These are phyloP conservation scores for Hymenoscyphus infarciens DNA, from an alignment of 2,329 filamentous ascomycete genomes.

Conservation along the genomic window DNA sequence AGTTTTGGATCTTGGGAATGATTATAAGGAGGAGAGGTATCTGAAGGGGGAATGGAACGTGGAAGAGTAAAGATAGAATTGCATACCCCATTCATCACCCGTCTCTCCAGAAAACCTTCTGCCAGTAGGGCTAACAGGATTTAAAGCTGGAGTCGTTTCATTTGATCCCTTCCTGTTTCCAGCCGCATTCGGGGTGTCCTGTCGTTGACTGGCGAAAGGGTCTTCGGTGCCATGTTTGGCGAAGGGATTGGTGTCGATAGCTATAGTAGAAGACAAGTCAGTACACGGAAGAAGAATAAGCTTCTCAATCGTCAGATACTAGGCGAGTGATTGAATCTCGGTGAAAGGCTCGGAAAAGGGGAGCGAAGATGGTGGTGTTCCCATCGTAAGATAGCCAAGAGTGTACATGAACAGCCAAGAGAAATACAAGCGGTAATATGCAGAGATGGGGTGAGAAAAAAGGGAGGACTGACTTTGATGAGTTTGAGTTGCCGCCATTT, in stretches of 20 bases:
- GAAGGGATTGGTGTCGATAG: not conserved
- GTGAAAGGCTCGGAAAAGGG: not conserved
- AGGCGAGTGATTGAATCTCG: not conserved
- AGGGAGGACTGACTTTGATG: conserved; percentile 7
- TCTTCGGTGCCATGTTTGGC: conserved; percentile 1
- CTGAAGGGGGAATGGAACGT: not conserved
- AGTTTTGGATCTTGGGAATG: no score
- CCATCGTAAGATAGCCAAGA: conserved; percentile 7
- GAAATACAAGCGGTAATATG: not conserved
- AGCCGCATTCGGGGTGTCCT: not conserved
- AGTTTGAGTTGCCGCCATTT: not conserved
- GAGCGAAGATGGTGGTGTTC: not conserved
- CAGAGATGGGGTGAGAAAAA: not conserved
- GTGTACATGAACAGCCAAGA: conserved; percentile 12
- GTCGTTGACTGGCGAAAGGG: not conserved
- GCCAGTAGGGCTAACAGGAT: not conserved
- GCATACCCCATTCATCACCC: conserved; percentile 17
- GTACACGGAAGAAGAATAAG: not conserved
- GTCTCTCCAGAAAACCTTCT: conserved; percentile 6
- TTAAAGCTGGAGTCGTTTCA: not conserved
- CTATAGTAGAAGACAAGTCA: not conserved
- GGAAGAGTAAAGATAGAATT: not conserved
- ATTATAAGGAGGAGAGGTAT: no score
- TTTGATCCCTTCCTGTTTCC: not conserved
- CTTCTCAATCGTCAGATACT: no score